A percentile compares a stretch with the other conserved stretches of the same genome.
Conservation (phyloP, 495 filamentous ascomycete genomes). For the Clavariopsis aquatica region DNA sequence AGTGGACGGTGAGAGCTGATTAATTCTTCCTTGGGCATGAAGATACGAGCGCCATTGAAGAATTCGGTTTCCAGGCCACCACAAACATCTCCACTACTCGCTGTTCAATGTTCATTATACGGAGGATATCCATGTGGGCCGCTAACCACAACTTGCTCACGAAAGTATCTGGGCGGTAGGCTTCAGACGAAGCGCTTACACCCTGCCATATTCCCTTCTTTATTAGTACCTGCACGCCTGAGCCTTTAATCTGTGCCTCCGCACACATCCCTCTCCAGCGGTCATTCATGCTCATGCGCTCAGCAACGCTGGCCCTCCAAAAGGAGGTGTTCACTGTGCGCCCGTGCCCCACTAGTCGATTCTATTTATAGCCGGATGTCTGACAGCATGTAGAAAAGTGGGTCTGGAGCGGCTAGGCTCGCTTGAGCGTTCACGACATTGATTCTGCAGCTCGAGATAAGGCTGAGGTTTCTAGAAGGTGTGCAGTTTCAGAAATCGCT, state of each 20-base stretch:
- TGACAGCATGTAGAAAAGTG: neutral
- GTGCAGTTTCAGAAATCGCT: neutral
- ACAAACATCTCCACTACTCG: neutral
- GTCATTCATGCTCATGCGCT: neutral
- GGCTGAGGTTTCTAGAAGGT: constrained; percentile 35
- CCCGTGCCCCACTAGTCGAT: neutral
- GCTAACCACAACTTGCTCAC: no score
- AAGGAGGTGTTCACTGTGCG: neutral
- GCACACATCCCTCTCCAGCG: neutral
- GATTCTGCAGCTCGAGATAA: neutral
- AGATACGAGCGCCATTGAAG: neutral
- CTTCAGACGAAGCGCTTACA: neutral
- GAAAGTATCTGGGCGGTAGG: neutral
- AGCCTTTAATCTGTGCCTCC: neutral
- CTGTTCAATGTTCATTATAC: neutral
- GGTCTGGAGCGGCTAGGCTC: neutral
- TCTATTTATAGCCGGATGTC: neutral
- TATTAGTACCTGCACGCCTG: neutral
- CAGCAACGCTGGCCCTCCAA: neutral
- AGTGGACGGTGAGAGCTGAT: neutral
- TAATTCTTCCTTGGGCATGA: neutral
- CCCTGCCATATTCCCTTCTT: neutral
- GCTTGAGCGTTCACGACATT: neutral
- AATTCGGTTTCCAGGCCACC: neutral
- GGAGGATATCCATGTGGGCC: neutral